A percentile compares a stretch with the other conserved stretches of the same genome.
Conservation (phyloP, 345 rosid species). For the Gossypium australe region DNA sequence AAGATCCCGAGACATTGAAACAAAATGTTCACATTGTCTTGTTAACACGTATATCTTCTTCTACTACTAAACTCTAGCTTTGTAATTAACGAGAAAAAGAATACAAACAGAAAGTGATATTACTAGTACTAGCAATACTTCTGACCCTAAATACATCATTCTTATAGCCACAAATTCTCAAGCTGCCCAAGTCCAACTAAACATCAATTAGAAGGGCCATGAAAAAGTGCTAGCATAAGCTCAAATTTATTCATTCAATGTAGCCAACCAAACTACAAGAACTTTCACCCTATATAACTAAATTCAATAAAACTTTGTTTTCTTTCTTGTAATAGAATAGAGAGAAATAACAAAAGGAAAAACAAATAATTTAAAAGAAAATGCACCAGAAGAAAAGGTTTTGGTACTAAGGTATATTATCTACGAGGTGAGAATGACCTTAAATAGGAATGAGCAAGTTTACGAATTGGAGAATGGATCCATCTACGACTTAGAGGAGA, state of each 20-base stretch:
- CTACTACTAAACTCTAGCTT: neutral
- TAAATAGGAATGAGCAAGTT: constrained; percentile 68
- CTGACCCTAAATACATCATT: neutral
- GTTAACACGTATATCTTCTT: neutral
- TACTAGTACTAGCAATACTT: neutral
- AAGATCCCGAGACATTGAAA: neutral
- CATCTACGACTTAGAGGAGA: constrained; percentile 74
- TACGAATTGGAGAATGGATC: constrained; percentile 82
- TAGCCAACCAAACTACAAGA: neutral
- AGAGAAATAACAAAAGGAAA: neutral
- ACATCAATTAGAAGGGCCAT: neutral
- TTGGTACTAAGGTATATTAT: constrained; percentile 23
- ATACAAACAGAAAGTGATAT: neutral
- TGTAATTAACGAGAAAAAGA: neutral
- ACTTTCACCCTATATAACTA: neutral
- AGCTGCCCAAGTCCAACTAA: neutral
- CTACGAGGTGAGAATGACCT: constrained; percentile 76
- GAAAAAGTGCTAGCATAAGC: neutral
- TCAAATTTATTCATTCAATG: neutral
- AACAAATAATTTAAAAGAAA: neutral
- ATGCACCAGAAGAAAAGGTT: neutral
- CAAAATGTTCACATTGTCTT: neutral
- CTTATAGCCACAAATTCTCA: neutral
- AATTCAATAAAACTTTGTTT: neutral
- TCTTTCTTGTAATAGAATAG: neutral